Evolutionary conservation across 139 green algal genomes (phyloP), one percentile per base, ranked within the genome.

Genomic region (Haematococcus lacustris): DNA sequence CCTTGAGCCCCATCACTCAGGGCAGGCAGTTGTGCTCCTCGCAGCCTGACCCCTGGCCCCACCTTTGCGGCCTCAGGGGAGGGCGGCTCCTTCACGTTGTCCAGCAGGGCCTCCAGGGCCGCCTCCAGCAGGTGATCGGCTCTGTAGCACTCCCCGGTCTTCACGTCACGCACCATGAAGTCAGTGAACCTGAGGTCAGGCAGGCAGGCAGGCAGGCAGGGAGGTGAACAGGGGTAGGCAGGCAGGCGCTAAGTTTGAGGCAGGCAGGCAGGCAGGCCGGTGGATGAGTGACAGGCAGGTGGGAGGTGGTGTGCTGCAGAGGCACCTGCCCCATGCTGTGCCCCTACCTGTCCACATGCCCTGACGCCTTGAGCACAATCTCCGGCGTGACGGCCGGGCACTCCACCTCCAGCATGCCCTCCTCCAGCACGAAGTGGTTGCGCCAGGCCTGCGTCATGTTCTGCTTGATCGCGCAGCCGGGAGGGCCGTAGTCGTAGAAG

Each of bases 381-480:
- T 97, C 93, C 26, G 96, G 96, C 3, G 96, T 99, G 40, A 99
- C 96, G 1, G 93, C 88, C 0, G 95, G 95, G 77, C 95, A 98
- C 82, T 99, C 96, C 35, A 98, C 82, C 87, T 98, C 94, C 57
- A 99, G 87, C 95, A 99, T 99, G 83, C 83, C 90, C 82, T 99
- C 95, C 84, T 98, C 90, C 70, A 99, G 76, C 38, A 99, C 86
- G 78, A 98, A 99, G 82, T 99, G 95, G 82, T 97, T 86, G 13
- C 91, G 83, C 93, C 93, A 97, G 13, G 79, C 79, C 79, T 88
- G 85, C 3, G 89, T 94, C 34, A 98, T 71, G 81, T 99, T 98
- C 64, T 91, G 79, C 88, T 99, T 98, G 73, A 99, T 89, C 41
- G 93, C 91, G 81, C 93, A 98, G 59, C 95, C 95, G 1, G 95